phyloP scores from a whole-genome alignment of 2,329 filamentous ascomycete genomes.

The Biscogniauxia marginata region DNA sequence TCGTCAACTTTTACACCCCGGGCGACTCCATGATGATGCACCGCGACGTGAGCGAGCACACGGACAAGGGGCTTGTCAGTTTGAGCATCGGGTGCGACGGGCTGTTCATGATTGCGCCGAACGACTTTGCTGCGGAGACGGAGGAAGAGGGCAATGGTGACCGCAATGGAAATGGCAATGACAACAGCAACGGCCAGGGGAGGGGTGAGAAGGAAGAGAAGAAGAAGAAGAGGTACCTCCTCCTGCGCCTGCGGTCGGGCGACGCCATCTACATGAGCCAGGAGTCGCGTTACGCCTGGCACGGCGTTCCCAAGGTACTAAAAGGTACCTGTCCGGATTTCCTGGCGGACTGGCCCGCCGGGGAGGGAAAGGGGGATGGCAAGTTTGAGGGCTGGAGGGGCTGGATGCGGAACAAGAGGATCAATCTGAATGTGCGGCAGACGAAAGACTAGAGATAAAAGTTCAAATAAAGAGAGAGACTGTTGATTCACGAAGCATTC shows the following conservation, averaged over 20 bases:
- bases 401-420: constrained; percentile 84
- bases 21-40: constrained; percentile 91
- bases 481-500: no score
- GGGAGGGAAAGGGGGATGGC: constrained; percentile 34
- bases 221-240: constrained; percentile 47
- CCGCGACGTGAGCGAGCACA: constrained; percentile 87
- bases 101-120: constrained; percentile 79
- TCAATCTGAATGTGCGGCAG: constrained; percentile 91
- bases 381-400: constrained; percentile 69
- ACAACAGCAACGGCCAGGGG: no score
- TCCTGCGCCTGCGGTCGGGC: constrained; percentile 73
- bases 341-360: constrained; percentile 71
- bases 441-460: constrained; percentile 58
- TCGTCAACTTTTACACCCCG: constrained; percentile 89
- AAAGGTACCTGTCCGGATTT: constrained; percentile 74
- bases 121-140: constrained; percentile 32
- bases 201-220: constrained; percentile 24
- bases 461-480: neutral
- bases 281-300: constrained; percentile 84
- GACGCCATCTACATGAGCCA: constrained; percentile 90
- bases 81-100: constrained; percentile 88
- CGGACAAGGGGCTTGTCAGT: constrained; percentile 75
- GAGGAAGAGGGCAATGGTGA: neutral
- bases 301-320: constrained; percentile 87
- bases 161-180: no score